These are phyloP conservation scores for Ceratobasidium sp. DNA, from an alignment of 1,284 basidiomycete genomes.

Conservation along the genomic window DNA sequence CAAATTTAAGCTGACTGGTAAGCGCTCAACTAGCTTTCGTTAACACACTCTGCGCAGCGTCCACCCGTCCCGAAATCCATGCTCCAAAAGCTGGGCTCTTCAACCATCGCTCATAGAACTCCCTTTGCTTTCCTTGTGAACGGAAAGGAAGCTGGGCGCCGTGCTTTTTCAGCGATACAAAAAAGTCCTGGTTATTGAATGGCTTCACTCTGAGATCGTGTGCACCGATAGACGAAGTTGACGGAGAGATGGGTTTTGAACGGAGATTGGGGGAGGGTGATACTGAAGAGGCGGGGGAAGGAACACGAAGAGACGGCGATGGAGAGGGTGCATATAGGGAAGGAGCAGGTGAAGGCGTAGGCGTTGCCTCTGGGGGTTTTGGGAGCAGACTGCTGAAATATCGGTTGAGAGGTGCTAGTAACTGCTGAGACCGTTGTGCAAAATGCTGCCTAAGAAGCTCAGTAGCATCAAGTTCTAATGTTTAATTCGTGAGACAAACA, in stretches of 20 bases:
- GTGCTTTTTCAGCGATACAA: conserved; percentile 81
- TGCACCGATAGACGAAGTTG: conserved; percentile 42
- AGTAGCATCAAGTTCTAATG: conserved; percentile 68
- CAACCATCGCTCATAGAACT: conserved; percentile 79
- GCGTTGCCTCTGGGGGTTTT: conserved; percentile 44
- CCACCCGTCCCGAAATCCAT: conserved; percentile 79
- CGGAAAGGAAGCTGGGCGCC: conserved; percentile 83
- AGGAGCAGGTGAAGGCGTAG: conserved; percentile 43
- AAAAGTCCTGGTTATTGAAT: conserved; percentile 82
- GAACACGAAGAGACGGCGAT: conserved; percentile 48
- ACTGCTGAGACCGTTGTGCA: conserved; percentile 83
- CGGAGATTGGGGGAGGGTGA: conserved; percentile 14
- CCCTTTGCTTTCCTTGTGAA: conserved; percentile 67
- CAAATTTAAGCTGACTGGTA: background rate
- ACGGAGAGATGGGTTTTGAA: conserved; percentile 24
- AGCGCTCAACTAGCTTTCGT: background rate
- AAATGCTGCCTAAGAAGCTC: conserved; percentile 86
- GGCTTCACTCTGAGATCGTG: conserved; percentile 67
- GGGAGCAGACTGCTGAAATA: conserved; percentile 94
- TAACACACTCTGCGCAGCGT: conserved; percentile 48
- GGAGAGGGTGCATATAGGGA: conserved; percentile 47
- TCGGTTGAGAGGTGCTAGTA: conserved; percentile 92
- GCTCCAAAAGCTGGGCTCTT: conserved; percentile 77
- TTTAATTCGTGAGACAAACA: conserved; percentile 40
- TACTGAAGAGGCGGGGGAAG: conserved; percentile 43